These are phyloP conservation scores for Haberlea rhodopensis DNA, from an alignment of 257 asterid species.

Conservation along the genomic window DNA sequence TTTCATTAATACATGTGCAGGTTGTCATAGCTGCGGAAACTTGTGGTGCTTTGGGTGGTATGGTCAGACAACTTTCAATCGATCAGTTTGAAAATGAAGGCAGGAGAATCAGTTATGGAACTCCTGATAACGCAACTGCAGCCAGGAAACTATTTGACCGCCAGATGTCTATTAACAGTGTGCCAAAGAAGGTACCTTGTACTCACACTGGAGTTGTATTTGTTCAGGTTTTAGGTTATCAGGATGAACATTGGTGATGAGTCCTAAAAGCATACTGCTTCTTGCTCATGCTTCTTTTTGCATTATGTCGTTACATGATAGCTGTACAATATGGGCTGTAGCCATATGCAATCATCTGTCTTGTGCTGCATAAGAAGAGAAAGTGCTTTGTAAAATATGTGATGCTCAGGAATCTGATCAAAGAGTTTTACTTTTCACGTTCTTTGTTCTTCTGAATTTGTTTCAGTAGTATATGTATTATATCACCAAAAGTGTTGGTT, in stretches of 20 bases:
- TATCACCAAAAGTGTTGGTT: not conserved
- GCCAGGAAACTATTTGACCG: conserved; percentile 93
- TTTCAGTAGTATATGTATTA: conserved; percentile 3
- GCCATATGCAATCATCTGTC: no score
- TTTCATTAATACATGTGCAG: conserved; percentile 38
- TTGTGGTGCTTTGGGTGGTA: conserved; percentile 78
- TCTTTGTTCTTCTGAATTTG: not conserved
- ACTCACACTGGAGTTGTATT: conserved; percentile 12
- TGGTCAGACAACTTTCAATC: conserved; percentile 77
- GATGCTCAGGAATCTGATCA: not conserved
- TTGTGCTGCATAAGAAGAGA: no score
- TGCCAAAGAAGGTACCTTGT: conserved; percentile 75
- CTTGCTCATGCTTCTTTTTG: not conserved
- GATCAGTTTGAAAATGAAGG: conserved; percentile 84
- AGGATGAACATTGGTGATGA: not conserved
- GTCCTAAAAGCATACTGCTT: not conserved
- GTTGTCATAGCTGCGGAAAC: conserved; percentile 83
- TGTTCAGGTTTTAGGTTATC: conserved; percentile 3
- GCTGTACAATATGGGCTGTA: not conserved
- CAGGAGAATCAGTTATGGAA: conserved; percentile 85
- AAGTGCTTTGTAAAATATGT: not conserved
- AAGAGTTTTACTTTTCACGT: not conserved
- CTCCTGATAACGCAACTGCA: conserved; percentile 96
- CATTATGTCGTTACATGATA: not conserved
- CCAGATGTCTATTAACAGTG: conserved; percentile 88